Conservation (phyloP, 345 rosid genomes). For the Eucalyptus regnans region DNA sequence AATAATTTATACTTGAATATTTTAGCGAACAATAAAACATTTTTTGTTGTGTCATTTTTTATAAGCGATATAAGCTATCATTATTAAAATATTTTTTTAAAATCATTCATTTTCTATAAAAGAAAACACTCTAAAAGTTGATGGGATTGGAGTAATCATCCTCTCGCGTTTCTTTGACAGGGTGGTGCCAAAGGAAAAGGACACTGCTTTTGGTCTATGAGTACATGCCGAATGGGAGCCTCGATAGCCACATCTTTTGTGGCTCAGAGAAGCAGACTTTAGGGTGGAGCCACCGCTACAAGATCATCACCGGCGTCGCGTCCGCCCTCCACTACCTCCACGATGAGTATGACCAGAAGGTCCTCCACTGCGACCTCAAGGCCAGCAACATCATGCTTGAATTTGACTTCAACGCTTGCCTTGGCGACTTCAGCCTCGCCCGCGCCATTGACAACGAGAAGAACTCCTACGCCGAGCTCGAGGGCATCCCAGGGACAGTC, state of each 20-base stretch:
- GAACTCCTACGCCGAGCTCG: conserved; percentile 40
- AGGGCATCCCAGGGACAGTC: conserved; percentile 39
- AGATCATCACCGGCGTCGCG: conserved; percentile 35
- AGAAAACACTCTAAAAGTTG: no score
- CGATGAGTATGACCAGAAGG: conserved; percentile 45
- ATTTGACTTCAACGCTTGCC: conserved; percentile 35
- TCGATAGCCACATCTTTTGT: conserved; percentile 30
- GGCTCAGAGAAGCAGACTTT: not conserved
- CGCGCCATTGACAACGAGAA: conserved; percentile 40
- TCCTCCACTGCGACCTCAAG: conserved; percentile 57
- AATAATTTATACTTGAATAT: no score
- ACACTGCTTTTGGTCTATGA: conserved; percentile 38
- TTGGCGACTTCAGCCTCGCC: conserved; percentile 50
- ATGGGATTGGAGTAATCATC: not conserved
- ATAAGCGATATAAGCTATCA: rapidly evolving
- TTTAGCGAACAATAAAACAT: no score
- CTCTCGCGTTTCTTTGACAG: not conserved
- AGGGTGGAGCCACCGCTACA: conserved; percentile 26
- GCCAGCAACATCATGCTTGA: conserved; percentile 59
- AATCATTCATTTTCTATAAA: not conserved
- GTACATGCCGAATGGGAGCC: conserved; percentile 58
- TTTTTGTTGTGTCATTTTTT: no score
- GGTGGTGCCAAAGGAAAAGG: conserved; percentile 48
- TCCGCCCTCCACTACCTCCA: conserved; percentile 52
- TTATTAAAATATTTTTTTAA: not conserved